Conservation (phyloP, 2,329 filamentous ascomycete species). For the Didymella lethalis region DNA sequence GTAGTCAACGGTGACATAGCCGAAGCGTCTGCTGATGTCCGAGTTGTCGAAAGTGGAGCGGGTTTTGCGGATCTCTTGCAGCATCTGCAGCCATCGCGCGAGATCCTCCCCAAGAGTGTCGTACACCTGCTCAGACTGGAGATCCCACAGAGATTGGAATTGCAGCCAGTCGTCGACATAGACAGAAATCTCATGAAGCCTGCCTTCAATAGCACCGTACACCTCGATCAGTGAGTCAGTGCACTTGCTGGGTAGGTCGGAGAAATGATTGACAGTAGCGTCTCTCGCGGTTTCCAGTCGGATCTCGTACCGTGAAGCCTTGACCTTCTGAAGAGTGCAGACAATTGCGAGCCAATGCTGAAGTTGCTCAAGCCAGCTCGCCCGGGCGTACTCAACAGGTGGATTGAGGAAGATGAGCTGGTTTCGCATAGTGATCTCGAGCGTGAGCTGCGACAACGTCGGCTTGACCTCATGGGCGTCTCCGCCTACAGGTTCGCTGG, state of each 20-base stretch:
- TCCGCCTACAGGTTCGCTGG: slow-evolving; percentile 53
- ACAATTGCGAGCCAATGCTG: slow-evolving; percentile 93
- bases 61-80: slow-evolving; percentile 97
- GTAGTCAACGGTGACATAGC: slow-evolving; percentile 94
- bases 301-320: slow-evolving; percentile 95
- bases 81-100: slow-evolving; percentile 88
- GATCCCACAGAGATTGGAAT: slow-evolving; percentile 97
- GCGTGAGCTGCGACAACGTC: slow-evolving; percentile 75
- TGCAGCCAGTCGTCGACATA: slow-evolving; percentile 99
- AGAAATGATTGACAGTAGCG: slow-evolving; percentile 73
- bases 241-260: slow-evolving; percentile 83
- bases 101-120: slow-evolving; percentile 90
- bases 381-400: slow-evolving; percentile 87
- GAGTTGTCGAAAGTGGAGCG: slow-evolving; percentile 97
- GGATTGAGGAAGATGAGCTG: slow-evolving; percentile 97
- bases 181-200: slow-evolving; percentile 76
- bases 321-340: slow-evolving; percentile 91
- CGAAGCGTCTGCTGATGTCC: slow-evolving; percentile 90
- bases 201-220: slow-evolving; percentile 83
- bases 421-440: slow-evolving; percentile 97
- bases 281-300: slow-evolving; percentile 70
- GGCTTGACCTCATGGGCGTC: slow-evolving; percentile 59
- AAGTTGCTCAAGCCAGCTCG: slow-evolving; percentile 91
- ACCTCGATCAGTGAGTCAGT: slow-evolving; percentile 80
- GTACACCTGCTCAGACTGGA: slow-evolving; percentile 95